Percentiles rank a stretch among this genome's conserved stretches.
Conservation (phyloP, 768 basidiomycete species). For the Lanmaoa pseudosensibilis region DNA sequence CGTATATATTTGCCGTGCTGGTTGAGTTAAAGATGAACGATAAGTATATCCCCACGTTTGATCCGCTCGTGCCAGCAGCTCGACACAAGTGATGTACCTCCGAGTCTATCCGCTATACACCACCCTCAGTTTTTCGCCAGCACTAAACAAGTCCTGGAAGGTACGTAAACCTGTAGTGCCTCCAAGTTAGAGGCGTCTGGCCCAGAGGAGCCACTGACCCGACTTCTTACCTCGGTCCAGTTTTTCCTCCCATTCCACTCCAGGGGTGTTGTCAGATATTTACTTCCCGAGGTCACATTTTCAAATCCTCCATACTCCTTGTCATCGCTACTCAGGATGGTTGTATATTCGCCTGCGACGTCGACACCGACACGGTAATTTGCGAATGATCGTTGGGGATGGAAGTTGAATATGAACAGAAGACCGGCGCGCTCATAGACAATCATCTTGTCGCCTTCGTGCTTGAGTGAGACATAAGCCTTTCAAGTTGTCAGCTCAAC, state of each 20-base stretch:
- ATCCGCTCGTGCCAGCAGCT: too few species aligned
- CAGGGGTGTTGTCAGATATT: constrained; percentile 78
- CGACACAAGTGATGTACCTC: not conserved
- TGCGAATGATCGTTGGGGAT: constrained; percentile 84
- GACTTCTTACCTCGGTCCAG: constrained; percentile 68
- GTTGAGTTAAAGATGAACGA: not conserved
- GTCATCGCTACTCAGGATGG: constrained; percentile 84
- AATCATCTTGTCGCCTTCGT: constrained; percentile 90
- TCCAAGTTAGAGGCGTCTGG: not conserved
- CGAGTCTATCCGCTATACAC: not conserved
- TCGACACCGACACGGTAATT: constrained; percentile 95
- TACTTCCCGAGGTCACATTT: constrained; percentile 62
- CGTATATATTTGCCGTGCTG: not conserved
- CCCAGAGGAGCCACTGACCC: not conserved
- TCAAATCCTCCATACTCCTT: constrained; percentile 87
- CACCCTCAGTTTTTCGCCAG: constrained; percentile 21
- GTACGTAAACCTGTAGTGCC: constrained; percentile 29
- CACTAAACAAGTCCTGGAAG: constrained; percentile 34
- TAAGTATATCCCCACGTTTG: too few species aligned
- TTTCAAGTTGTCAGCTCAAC: constrained; percentile 31
- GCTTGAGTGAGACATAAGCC: constrained; percentile 92
- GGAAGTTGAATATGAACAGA: constrained; percentile 97
- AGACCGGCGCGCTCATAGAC: constrained; percentile 93
- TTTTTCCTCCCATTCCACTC: constrained; percentile 95
- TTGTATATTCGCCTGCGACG: constrained; percentile 76